Evolutionary conservation across 2,329 filamentous ascomycete species (phyloP).

Genomic region (Aspergillus niger): DNA sequence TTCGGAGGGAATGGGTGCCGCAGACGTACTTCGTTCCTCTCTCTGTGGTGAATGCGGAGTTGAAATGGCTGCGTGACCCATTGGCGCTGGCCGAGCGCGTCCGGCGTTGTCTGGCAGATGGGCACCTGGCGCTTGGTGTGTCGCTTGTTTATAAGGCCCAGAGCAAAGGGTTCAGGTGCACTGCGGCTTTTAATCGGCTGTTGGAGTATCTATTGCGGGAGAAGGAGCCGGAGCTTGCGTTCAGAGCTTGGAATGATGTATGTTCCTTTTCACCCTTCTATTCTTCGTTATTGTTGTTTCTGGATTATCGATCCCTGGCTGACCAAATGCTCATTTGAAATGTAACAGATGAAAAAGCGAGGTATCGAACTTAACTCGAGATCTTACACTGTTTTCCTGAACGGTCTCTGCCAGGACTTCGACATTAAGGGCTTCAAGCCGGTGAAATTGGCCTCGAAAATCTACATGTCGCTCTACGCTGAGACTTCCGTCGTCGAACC

Average conservation of each 20-base stretch:
- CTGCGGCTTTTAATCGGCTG: slow-evolving; percentile 85
- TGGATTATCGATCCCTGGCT: background rate
- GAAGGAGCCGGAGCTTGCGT: slow-evolving; percentile 62
- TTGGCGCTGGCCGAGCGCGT: slow-evolving; percentile 72
- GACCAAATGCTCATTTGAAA: slow-evolving; percentile 9
- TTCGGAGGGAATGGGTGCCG: background rate
- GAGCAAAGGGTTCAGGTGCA: slow-evolving; percentile 64
- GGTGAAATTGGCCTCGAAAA: slow-evolving; percentile 67
- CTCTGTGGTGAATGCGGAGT: slow-evolving; percentile 50
- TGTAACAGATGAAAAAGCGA: slow-evolving; percentile 85
- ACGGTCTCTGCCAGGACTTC: slow-evolving; percentile 66
- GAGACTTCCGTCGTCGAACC: slow-evolving; percentile 66
- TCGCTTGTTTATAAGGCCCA: slow-evolving; percentile 65
- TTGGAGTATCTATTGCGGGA: slow-evolving; percentile 70
- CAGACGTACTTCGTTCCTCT: background rate
- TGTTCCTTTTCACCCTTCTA: background rate
- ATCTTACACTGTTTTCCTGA: slow-evolving; percentile 82
- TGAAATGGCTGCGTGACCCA: slow-evolving; percentile 69
- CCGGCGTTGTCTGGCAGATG: slow-evolving; percentile 57
- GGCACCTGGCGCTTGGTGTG: slow-evolving; percentile 67
- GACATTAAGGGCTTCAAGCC: slow-evolving; percentile 56
- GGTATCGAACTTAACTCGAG: slow-evolving; percentile 75
- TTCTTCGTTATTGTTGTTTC: background rate
- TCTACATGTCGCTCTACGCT: slow-evolving; percentile 75
- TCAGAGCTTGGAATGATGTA: slow-evolving; percentile 89